These are phyloP conservation scores for Puccinia horiana DNA, from an alignment of 1,284 basidiomycete genomes.

Conservation along the genomic window DNA sequence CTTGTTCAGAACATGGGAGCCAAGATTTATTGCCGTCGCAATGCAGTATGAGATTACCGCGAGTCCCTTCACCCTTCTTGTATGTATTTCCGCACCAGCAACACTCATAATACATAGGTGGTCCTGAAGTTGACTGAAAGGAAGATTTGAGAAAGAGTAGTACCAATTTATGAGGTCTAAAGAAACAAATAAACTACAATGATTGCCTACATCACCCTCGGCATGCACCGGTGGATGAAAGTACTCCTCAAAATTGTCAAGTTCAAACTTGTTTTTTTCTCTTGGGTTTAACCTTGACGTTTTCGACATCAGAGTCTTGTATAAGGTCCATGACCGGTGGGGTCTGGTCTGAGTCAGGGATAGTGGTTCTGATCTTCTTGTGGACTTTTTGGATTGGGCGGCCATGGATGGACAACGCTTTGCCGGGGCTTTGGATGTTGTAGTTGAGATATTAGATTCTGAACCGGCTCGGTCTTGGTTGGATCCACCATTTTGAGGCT, in stretches of 20 bases:
- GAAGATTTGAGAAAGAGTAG: no score
- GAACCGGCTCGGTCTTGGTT: no score
- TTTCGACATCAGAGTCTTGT: neutral
- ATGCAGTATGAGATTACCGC: neutral
- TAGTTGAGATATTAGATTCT: no score
- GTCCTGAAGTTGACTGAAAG: neutral
- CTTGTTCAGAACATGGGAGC: neutral
- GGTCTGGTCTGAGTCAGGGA: no score
- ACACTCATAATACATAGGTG: neutral
- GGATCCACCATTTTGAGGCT: no score
- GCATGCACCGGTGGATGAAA: no score
- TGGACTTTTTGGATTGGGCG: no score
- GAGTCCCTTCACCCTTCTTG: neutral
- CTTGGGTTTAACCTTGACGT: neutral
- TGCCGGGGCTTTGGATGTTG: neutral
- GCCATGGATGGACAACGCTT: neutral
- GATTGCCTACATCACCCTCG: no score
- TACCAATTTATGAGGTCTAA: no score
- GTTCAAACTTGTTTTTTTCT: neutral
- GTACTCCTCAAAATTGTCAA: no score
- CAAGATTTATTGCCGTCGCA: neutral
- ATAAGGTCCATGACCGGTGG: conserved; percentile 10
- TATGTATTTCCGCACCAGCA: neutral
- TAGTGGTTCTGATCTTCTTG: no score
- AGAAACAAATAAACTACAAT: no score